Conservation (phyloP, 495 filamentous ascomycete genomes). For the Neurospora sp. region DNA sequence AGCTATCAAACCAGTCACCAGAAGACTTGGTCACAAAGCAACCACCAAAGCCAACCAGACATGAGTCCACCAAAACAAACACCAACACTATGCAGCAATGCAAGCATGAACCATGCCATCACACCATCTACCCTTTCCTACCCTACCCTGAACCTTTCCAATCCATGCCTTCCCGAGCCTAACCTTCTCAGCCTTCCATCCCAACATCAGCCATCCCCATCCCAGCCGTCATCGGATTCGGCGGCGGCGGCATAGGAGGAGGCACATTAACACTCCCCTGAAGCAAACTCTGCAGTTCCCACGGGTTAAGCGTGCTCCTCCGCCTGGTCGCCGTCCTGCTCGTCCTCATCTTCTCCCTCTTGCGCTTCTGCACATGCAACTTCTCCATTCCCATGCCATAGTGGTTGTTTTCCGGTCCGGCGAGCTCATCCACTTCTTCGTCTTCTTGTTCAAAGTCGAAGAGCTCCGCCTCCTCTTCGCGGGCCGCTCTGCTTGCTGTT, state of each 20-base stretch:
- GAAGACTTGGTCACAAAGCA: background rate
- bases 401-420: slow-evolving; percentile 2
- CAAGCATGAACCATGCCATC: background rate
- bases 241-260: background rate
- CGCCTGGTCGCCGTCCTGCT: slow-evolving; percentile 42
- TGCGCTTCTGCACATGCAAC: slow-evolving; percentile 28
- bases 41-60: background rate
- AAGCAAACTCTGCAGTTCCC: slow-evolving; percentile 50
- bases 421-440: slow-evolving; percentile 16
- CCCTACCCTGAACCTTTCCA: too few relatives aligned
- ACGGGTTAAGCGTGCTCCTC: slow-evolving; percentile 61
- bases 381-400: background rate
- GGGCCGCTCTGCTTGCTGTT: background rate
- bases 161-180: too few relatives aligned
- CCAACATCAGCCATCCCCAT: background rate
- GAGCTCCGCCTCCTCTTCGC: background rate
- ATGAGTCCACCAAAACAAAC: background rate
- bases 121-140: background rate
- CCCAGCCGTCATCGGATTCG: background rate
- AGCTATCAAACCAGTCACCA: background rate
- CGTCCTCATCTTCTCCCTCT: slow-evolving; percentile 29
- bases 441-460: slow-evolving; percentile 2
- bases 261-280: slow-evolving; percentile 8
- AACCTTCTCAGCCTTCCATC: too few relatives aligned
- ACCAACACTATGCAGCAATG: background rate